Evolutionary conservation across 768 basidiomycete species (phyloP), one percentile per base, ranked within the genome.

Genomic region (Podaxis carcinomalis): DNA sequence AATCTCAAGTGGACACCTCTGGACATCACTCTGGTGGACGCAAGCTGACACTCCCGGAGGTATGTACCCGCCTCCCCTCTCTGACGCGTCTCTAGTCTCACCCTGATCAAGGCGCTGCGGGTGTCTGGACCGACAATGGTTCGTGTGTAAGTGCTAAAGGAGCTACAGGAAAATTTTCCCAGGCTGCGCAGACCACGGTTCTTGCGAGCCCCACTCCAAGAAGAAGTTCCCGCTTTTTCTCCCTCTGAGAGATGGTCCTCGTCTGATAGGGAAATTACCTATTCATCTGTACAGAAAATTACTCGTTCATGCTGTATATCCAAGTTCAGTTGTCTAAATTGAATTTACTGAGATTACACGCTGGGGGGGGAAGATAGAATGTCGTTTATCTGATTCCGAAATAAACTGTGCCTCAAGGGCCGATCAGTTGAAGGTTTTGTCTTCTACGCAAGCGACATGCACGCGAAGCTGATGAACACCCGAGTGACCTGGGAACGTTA

Each of bases 11-110:
- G 68, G 72, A 23, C 74, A 75, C 62, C 65, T 76, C 32, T 78
- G 75, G 79, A 77, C 71, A 21, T 84, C 86, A 2, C 78, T 83
- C 57, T 87, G 83, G 81, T 87, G 87, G 85, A 81, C 84, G 16
- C 72, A 88, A 68, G 77, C 75, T 46, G 80, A 85, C 66, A 75
- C 68, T 44, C 86, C 86, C n/a, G 78, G 79, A 71, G 78, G 78
- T 77, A 61, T 62, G 73, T 64, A n/a, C 55, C 7, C 51, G 51
- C 60, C 46, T 40, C 37, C 40, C 37, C 42, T 9, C 51, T 28
- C 44, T 44, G 19, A 19, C 37, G 3, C 53, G 49, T 19, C 25
- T 42, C 46, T 32, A 44, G 40, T 39, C 60, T 61, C n/a, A 61
- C 46, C 37, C 59, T 59, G 40, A 7, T 49, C 62, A 25, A 85